Conservation (phyloP, 768 basidiomycete genomes). For the Hypholoma fasciculare region DNA sequence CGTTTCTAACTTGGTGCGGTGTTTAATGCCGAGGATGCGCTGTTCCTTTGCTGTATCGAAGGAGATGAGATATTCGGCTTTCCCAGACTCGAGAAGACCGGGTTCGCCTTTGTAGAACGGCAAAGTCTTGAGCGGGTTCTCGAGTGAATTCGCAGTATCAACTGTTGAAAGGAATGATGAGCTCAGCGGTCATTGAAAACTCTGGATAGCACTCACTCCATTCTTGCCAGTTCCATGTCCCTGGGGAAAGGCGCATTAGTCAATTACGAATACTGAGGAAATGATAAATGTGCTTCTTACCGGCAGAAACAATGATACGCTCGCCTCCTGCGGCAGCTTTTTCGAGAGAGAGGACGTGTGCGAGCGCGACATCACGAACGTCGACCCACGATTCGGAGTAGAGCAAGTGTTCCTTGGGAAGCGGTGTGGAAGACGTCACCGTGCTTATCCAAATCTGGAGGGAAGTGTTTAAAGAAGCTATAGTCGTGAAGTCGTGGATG, state of each 20-base stretch:
- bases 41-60: not conserved
- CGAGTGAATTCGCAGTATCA: not conserved
- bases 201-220: slow-evolving; percentile 26
- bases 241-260: slow-evolving; percentile 4
- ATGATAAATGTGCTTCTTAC: slow-evolving; percentile 11
- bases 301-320: slow-evolving; percentile 51
- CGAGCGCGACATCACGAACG: slow-evolving; percentile 57
- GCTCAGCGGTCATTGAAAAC: not conserved
- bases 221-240: slow-evolving; percentile 33
- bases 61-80: not conserved
- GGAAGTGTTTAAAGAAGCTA: slow-evolving; percentile 40
- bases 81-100: not conserved
- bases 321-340: slow-evolving; percentile 54
- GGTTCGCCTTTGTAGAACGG: not conserved
- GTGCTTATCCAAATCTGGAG: slow-evolving; percentile 26
- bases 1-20: not conserved
- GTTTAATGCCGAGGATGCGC: not conserved
- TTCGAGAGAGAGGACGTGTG: slow-evolving; percentile 53
- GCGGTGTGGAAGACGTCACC: slow-evolving; percentile 19
- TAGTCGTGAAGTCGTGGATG: slow-evolving; percentile 38
- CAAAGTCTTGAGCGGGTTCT: not conserved
- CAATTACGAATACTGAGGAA: not conserved
- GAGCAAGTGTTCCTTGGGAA: slow-evolving; percentile 16
- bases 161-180: not conserved
- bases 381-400: slow-evolving; percentile 39